Evolutionary conservation across 257 asterid species (phyloP), one percentile per base, ranked within the genome.

Genomic region (Echites panduratus): DNA sequence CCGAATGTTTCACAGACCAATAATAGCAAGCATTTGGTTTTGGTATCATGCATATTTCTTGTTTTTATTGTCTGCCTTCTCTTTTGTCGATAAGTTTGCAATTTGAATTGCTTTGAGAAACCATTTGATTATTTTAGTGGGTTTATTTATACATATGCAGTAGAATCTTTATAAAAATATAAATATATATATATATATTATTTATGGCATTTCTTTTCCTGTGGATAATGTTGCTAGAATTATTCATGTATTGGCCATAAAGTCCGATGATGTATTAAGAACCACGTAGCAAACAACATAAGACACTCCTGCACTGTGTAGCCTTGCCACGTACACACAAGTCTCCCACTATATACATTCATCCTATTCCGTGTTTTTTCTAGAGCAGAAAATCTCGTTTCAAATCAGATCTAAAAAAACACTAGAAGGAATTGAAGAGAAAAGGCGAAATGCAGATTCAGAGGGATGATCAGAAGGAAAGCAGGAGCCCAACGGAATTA

Each of bases 261-360:
- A 44, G n/a, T 14, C 10, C 17, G 13, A 47, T 38, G 14, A 74
- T 7, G 50, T 26, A 43, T 22, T 2, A 22, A 4, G 58, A 20
- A 29, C 73, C 77, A 77, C 81, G 77, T 73, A 27, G 66, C 73
- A 11, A 17, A 64, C 48, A 22, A 59, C 49, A 11, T 13, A 32
- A 66, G 72, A 74, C 76, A 74, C 76, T 63, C 27, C 32, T 62
- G 61, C 76, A 53, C 32, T 56, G 41, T 68, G 66, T 29, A 1
- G 2, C 14, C 8, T 47, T 57, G 70, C 62, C 82, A 79, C 79
- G 82, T 79, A 70, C 56, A 38, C 41, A 7, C 27, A 38, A 56
- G 44, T 58, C 12, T 9, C 0, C 64, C 20, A 5, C 57, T 20
- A 50, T 49, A 48, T 16, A 50, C 17, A 14, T 49, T 13, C 19